Percentiles rank a stretch among this genome's conserved stretches.
phyloP scores from a whole-genome alignment of 1,139 yeast species.

The Yamadazyma atmosphaerica region DNA sequence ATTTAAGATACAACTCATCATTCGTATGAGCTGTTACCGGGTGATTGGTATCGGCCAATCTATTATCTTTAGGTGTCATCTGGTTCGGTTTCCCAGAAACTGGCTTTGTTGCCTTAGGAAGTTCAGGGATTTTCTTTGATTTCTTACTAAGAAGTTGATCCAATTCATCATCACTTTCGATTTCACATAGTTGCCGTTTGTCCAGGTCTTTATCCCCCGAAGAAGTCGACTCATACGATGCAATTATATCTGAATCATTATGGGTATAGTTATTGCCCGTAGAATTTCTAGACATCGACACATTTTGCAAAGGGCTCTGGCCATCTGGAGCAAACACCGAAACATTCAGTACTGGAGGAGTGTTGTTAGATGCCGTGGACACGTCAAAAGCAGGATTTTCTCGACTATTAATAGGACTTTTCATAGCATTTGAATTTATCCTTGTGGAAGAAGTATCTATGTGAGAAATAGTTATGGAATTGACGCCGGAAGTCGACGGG shows the following conservation, averaged over 20 bases:
- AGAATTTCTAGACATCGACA: too few species aligned
- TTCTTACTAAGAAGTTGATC: constrained; percentile 7
- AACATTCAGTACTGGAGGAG: too few species aligned
- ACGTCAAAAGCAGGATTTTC: too few species aligned
- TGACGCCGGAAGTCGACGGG: neutral
- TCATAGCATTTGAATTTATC: neutral
- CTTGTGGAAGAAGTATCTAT: neutral
- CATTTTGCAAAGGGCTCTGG: too few species aligned
- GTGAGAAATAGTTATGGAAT: neutral
- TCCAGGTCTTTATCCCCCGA: constrained; percentile 1
- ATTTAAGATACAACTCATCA: constrained; percentile 10
- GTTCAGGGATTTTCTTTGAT: too few species aligned
- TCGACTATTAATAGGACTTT: too few species aligned
- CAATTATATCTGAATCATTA: neutral
- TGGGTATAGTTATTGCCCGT: too few species aligned
- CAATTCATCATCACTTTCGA: constrained; percentile 15
- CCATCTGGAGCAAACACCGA: too few species aligned
- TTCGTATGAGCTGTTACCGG: constrained; percentile 1
- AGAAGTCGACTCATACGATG: neutral
- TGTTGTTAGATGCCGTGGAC: too few species aligned
- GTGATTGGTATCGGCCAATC: too few species aligned
- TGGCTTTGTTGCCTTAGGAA: neutral
- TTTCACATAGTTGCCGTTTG: constrained; percentile 8
- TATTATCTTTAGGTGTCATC: neutral
- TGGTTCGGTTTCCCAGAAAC: neutral